Base-by-base conservation (phyloP, 2,329 filamentous ascomycete genomes). In the Fusarium protoensiforme region DNA sequence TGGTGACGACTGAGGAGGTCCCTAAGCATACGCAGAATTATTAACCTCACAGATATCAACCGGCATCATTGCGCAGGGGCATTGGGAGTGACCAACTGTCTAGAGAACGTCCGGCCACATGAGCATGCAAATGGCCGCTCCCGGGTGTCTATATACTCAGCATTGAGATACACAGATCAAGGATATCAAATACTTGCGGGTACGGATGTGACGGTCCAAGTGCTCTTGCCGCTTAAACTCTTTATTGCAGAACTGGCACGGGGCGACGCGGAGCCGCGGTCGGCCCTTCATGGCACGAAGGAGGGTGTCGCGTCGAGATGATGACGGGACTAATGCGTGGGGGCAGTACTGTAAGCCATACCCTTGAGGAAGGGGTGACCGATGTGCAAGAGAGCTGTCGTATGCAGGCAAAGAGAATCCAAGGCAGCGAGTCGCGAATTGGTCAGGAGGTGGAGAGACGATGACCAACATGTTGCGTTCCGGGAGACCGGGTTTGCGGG, bases 201-300 rank as follows among this genome's bases (percentile, higher is more conserved):
- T 56, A 24, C 53, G 53, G 2, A 56, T 22, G 4, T 56, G 53
- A 33, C 53, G 76, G 20, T 77, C 62, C 22, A 81, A 61, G 54
- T 82, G 80, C 33, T 83, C 81, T 36, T 72, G 67, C 41, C 81
- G 75, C 62, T 77, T 79, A 64, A 82, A 83, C 35, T 75, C 71
- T 60, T 75, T 79, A 8, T 74, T 70, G 61, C 81, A 82, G 66
- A 78, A 77, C 20, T 66, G 74, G 61, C 81, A 82, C 13, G 78
- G 78, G 14, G 70, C 65, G 5, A 75, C 68, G 5, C 58, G 68
- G 10, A 66, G 53, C 24, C 68, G 64, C 22, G 68, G 70, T 31
- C 68, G 59, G 29, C 70, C 68, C 29, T 65, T 66, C 68, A 73
- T 67, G 39, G 31, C 33, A 27, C 31, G 24, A 36, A 35, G 53